phyloP scores from a whole-genome alignment of 768 basidiomycete genomes.

The Mycena haematopus region DNA sequence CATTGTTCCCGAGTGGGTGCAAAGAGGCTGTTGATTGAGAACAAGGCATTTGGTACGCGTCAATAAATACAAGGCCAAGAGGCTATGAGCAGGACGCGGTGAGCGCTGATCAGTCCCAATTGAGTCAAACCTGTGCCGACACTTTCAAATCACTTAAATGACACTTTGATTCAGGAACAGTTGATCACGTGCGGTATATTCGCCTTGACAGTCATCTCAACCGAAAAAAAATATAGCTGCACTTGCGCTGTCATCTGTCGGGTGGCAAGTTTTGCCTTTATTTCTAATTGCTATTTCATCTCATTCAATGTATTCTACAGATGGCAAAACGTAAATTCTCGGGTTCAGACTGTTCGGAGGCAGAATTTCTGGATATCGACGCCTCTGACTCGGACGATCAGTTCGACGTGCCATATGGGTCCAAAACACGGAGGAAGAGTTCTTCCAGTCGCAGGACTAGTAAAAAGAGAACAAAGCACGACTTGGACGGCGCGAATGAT shows the following conservation, averaged over 20 bases:
- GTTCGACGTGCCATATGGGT: slow-evolving; percentile 15
- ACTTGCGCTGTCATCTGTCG: slow-evolving; percentile 15
- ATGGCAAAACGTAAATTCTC: slow-evolving; percentile 29
- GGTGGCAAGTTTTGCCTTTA: not conserved
- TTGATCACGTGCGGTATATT: not conserved
- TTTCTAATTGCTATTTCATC: not conserved
- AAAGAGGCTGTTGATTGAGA: slow-evolving; percentile 14
- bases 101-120: not conserved
- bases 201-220: not conserved
- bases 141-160: not conserved
- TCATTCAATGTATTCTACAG: slow-evolving; percentile 1
- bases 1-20: slow-evolving; percentile 27
- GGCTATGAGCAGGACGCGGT: slow-evolving; percentile 16
- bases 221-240: not conserved
- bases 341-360: not conserved
- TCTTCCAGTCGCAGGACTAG: not conserved
- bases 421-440: slow-evolving; percentile 15
- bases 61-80: slow-evolving; percentile 29
- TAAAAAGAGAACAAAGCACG: slow-evolving; percentile 28
- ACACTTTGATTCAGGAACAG: slow-evolving; percentile 15
- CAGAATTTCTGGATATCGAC: slow-evolving; percentile 10
- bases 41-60: slow-evolving; percentile 17
- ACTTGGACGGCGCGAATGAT: slow-evolving; percentile 16
- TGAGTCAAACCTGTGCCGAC: slow-evolving; percentile 14
- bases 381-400: slow-evolving; percentile 22